Conservation (phyloP, 306 rosid species). For the Acacia crassicarpa region DNA sequence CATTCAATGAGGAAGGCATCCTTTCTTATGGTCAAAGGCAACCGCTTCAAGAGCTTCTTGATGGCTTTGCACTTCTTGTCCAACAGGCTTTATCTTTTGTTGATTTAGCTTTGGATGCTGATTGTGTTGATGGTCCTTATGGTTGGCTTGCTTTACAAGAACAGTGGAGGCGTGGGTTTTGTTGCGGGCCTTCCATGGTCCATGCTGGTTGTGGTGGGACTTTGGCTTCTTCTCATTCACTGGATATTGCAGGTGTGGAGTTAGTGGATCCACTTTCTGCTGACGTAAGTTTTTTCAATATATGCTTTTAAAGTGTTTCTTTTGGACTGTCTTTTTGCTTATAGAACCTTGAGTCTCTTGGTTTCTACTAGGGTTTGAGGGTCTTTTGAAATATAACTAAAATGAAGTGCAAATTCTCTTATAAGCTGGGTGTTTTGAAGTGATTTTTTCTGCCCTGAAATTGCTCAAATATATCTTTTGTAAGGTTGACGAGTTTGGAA, state of each 20-base stretch:
- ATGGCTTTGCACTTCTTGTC: conserved; percentile 82
- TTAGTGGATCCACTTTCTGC: conserved; percentile 96
- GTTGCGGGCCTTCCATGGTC: conserved; percentile 96
- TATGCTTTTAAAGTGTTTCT: conserved; percentile 18
- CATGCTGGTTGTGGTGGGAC: conserved; percentile 99
- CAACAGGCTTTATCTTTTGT: conserved; percentile 96
- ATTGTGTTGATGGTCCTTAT: conserved; percentile 95
- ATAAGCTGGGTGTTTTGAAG: conserved; percentile 21
- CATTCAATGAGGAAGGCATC: conserved; percentile 82
- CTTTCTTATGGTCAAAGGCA: conserved; percentile 88
- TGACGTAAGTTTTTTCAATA: conserved; percentile 62
- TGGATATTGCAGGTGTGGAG: conserved; percentile 98
- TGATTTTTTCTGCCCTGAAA: conserved; percentile 1
- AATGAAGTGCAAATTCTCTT: conserved; percentile 4
- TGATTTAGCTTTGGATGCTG: conserved; percentile 88
- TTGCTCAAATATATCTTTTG: conserved; percentile 9
- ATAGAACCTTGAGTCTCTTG: background rate
- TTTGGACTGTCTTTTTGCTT: conserved; percentile 3
- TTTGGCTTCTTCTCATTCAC: conserved; percentile 92
- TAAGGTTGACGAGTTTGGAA: conserved; percentile 18
- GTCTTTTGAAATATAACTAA: conserved; percentile 13
- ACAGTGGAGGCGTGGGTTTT: conserved; percentile 96
- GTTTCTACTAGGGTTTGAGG: conserved; percentile 3
- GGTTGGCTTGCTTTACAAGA: conserved; percentile 97
- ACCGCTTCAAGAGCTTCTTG: conserved; percentile 98